Percentiles rank a stretch among this genome's conserved stretches.
Evolutionary conservation across 164 flowering plant species (phyloP).

Genomic region (Magnolia officinalis): DNA sequence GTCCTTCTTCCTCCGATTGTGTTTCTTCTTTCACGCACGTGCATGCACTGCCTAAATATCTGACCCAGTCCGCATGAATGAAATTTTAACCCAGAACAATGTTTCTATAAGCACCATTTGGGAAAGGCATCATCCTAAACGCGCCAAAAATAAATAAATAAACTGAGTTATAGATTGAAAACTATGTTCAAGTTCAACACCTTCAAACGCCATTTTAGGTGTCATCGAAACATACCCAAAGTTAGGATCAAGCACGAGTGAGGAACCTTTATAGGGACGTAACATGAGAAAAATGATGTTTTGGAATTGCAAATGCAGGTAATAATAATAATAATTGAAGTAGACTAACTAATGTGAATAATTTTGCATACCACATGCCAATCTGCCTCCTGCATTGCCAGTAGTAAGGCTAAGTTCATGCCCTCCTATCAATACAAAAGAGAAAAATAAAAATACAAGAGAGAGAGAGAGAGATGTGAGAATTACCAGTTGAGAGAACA

Average conservation of each 20-base stretch:
- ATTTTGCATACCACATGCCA: conserved; percentile 87
- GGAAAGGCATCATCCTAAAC: not conserved
- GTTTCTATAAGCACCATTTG: not conserved
- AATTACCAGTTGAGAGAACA: not conserved
- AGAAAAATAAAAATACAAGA: not conserved
- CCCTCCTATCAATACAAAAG: conserved; percentile 51
- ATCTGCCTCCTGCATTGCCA: conserved; percentile 94
- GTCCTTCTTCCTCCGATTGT: too few relatives aligned
- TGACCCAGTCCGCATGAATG: not conserved
- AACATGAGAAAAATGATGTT: not conserved
- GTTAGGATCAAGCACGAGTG: not conserved
- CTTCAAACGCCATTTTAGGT: too few relatives aligned
- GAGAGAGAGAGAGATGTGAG: not conserved
- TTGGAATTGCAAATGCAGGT: not conserved
- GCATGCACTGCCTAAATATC: too few relatives aligned
- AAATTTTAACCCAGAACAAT: not conserved
- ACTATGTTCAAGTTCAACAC: too few relatives aligned
- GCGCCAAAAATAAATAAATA: too few relatives aligned
- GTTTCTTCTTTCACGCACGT: too few relatives aligned
- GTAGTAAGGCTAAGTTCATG: conserved; percentile 92
- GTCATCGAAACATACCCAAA: too few relatives aligned
- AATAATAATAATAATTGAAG: not conserved
- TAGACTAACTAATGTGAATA: not conserved
- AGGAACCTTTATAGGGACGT: not conserved
- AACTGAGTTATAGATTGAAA: too few relatives aligned